Evolutionary conservation across 495 filamentous ascomycete genomes (phyloP).

Genomic region (Hapsidospora chrysogenum): DNA sequence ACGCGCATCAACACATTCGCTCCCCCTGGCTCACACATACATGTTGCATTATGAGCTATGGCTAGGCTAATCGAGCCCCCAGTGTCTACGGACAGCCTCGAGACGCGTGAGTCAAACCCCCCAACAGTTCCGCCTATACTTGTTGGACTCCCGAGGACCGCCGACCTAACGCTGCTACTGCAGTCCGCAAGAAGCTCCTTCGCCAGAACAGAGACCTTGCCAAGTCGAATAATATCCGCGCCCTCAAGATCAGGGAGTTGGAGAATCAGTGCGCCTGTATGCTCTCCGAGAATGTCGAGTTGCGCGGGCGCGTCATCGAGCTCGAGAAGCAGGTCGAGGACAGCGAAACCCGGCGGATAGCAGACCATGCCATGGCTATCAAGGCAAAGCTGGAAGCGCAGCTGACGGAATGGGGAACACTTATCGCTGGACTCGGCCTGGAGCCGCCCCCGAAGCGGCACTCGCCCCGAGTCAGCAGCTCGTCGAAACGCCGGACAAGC

Average conservation of each 20-base stretch:
- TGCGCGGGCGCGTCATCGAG: constrained; percentile 62
- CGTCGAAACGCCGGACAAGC: constrained; percentile 9
- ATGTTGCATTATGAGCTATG: constrained; percentile 42
- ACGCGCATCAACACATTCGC: no score
- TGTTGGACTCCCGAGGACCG: no score
- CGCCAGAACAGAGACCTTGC: constrained; percentile 93
- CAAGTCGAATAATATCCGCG: constrained; percentile 77
- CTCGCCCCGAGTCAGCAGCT: constrained; percentile 15
- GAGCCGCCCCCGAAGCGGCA: constrained; percentile 24
- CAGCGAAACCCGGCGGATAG: constrained; percentile 24
- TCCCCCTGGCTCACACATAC: no score
- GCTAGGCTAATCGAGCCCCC: constrained; percentile 79
- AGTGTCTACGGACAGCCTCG: constrained; percentile 54
- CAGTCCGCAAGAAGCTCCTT: constrained; percentile 74
- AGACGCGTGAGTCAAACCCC: constrained; percentile 47
- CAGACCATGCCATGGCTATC: constrained; percentile 48
- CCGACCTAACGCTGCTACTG: constrained; percentile 5
- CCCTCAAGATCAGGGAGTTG: constrained; percentile 70
- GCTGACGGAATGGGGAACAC: constrained; percentile 43
- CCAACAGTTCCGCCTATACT: no score
- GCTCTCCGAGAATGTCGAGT: constrained; percentile 70
- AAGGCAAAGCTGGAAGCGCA: constrained; percentile 56
- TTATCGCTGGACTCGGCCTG: constrained; percentile 45
- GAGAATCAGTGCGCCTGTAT: constrained; percentile 73
- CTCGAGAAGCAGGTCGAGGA: constrained; percentile 49